Evolutionary conservation across 371 early-diverging fungal species (phyloP).

Genomic region (Haplosporangium sp.): DNA sequence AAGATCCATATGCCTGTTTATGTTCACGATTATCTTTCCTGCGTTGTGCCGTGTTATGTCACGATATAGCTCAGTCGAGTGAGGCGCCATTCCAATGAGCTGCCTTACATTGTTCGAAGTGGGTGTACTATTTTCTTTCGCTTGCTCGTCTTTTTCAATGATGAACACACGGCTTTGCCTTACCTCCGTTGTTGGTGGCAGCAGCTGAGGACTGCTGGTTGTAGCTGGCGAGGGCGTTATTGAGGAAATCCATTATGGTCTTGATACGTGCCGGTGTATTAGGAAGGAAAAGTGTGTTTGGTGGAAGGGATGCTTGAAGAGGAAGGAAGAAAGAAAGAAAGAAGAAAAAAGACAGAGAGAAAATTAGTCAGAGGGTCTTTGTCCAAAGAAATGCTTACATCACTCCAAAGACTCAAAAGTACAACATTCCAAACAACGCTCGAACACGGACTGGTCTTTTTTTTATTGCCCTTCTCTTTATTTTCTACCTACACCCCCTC

Average conservation of each 20-base stretch:
- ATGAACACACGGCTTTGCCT: background rate
- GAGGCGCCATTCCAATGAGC: too few species aligned
- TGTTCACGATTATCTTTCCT: too few species aligned
- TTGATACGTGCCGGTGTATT: background rate
- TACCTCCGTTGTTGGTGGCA: slow-evolving; percentile 10
- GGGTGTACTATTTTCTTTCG: too few species aligned
- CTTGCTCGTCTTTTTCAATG: slow-evolving; percentile 15
- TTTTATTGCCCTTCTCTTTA: too few species aligned
- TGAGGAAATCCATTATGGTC: slow-evolving; percentile 30
- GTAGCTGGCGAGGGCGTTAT: background rate
- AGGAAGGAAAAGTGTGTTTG: background rate
- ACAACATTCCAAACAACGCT: too few species aligned
- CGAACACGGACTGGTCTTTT: too few species aligned
- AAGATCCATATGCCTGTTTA: too few species aligned
- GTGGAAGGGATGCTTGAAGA: background rate
- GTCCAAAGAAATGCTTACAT: slow-evolving; percentile 13
- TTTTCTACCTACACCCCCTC: too few species aligned
- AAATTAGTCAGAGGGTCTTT: too few species aligned
- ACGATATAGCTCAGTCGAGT: too few species aligned
- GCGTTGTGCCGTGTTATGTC: too few species aligned
- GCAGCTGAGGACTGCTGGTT: background rate
- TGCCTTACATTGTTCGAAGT: too few species aligned
- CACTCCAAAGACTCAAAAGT: background rate
- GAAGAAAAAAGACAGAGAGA: slow-evolving; percentile 3
- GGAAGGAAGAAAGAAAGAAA: slow-evolving; percentile 1